A percentile compares a stretch with the other conserved stretches of the same genome.
These are phyloP conservation scores for Amylostereum chailletii DNA, from an alignment of 1,284 basidiomycete genomes.

Conservation along the genomic window DNA sequence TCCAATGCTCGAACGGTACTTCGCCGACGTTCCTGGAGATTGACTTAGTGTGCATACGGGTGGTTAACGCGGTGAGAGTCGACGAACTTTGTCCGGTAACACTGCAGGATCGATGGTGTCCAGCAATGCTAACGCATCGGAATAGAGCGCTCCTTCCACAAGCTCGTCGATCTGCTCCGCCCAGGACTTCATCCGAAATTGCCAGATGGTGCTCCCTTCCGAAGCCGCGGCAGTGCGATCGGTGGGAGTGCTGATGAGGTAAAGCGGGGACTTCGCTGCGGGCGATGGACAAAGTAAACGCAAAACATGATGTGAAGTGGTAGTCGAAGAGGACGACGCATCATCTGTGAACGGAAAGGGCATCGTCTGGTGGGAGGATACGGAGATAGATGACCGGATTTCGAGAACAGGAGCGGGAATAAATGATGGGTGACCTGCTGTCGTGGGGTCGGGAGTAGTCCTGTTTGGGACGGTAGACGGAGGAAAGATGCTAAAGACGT, in stretches of 20 bases:
- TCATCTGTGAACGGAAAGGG: slow-evolving; percentile 48
- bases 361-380: slow-evolving; percentile 56
- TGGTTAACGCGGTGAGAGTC: not conserved
- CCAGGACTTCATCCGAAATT: slow-evolving; percentile 66
- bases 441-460: slow-evolving; percentile 6
- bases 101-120: slow-evolving; percentile 58
- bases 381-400: slow-evolving; percentile 72
- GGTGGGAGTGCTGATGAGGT: slow-evolving; percentile 64
- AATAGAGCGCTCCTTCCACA: slow-evolving; percentile 62
- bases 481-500: slow-evolving; percentile 76
- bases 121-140: slow-evolving; percentile 76
- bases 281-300: slow-evolving; percentile 51
- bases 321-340: slow-evolving; percentile 15
- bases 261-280: slow-evolving; percentile 48
- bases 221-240: slow-evolving; percentile 53
- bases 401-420: slow-evolving; percentile 59
- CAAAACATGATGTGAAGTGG: slow-evolving; percentile 36
- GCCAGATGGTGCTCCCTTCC: slow-evolving; percentile 77
- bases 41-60: not conserved
- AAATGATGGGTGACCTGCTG: slow-evolving; percentile 19
- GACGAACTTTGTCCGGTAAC: slow-evolving; percentile 59
- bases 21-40: slow-evolving; percentile 38
- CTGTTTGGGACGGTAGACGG: slow-evolving; percentile 44
- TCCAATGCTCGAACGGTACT: slow-evolving; percentile 59
- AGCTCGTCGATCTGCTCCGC: slow-evolving; percentile 82